Evolutionary conservation across 75 land plant genomes (phyloP).

Genomic region (Cunninghamia lanceolata): DNA sequence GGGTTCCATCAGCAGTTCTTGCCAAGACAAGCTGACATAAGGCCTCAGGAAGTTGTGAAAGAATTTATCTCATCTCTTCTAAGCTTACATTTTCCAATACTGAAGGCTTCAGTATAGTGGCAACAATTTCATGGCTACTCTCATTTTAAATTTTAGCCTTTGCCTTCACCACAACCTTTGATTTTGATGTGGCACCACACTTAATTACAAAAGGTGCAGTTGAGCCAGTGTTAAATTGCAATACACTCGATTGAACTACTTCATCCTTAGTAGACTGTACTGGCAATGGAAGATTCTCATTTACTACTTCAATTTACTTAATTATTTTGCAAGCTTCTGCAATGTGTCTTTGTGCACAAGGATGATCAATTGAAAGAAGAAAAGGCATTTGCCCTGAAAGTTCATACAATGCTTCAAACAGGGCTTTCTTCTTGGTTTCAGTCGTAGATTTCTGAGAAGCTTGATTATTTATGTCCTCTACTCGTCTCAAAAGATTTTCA

Average conservation of each 20-base stretch:
- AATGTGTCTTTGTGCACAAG: slow-evolving; percentile 78
- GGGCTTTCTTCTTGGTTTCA: too few species aligned
- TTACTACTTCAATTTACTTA: slow-evolving; percentile 50
- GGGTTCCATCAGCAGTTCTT: slow-evolving; percentile 88
- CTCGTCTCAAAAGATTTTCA: slow-evolving; percentile 83
- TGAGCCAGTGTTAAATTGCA: slow-evolving; percentile 94
- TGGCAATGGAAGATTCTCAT: slow-evolving; percentile 15
- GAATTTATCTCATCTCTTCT: slow-evolving; percentile 77
- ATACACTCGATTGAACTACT: slow-evolving; percentile 93
- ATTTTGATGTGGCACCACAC: slow-evolving; percentile 87
- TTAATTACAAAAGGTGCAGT: slow-evolving; percentile 88
- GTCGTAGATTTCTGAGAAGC: too few species aligned
- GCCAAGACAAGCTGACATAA: slow-evolving; percentile 83
- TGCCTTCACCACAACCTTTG: slow-evolving; percentile 88
- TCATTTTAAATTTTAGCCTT: slow-evolving; percentile 74
- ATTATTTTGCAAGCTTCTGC: slow-evolving; percentile 58
- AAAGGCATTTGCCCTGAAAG: slow-evolving; percentile 80
- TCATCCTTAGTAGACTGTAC: slow-evolving; percentile 33
- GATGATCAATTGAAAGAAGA: slow-evolving; percentile 88
- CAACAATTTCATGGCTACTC: slow-evolving; percentile 68
- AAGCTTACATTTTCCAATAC: slow-evolving; percentile 60
- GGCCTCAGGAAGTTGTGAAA: slow-evolving; percentile 79
- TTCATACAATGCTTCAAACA: slow-evolving; percentile 65
- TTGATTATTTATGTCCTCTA: too few species aligned
- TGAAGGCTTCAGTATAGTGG: slow-evolving; percentile 72